Evolutionary conservation across 768 basidiomycete species (phyloP), one percentile per base, ranked within the genome.

Genomic region (Boletus reticulatus): DNA sequence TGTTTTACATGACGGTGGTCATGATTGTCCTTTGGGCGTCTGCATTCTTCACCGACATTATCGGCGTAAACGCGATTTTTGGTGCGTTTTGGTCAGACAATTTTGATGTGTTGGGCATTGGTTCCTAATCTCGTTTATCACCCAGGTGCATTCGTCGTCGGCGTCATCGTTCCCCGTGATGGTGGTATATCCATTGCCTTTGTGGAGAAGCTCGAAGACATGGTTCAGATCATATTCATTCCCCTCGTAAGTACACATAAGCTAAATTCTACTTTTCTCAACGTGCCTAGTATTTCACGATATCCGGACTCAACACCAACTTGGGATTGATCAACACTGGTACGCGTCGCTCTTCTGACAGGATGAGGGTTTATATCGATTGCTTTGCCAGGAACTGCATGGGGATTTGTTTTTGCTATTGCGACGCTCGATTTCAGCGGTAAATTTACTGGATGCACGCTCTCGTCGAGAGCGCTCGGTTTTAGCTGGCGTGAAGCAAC

Each of bases 11-110:
- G 92, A 92, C 92, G 0, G 72, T 84, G 6, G 87, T 86, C 29
- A 87, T 96, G 56, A 70, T 97, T 16, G 67, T 92, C 17, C 75
- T 94, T 17, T 95, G 98, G 73, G 85, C 81, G 0, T 91, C 87
- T 2, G 89, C 95, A 0, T 98, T 96, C 74, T 88, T 98, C 67
- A 97, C 94, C 0, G 94, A 96, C 64, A 78, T 94, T 57, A 92
- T 98, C 62, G 96, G 94, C n/a, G 91, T 93, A 9, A 89, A 93
- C 66, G 88, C 93, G 19, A 93, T 96, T 57, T 96, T 96, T 65
- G 94, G 94, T 82, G 50, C 27, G 74, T 62, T 5, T 55, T 49
- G 8, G 4, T 50, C 14, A 9, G 14, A 0, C 14, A 6, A 16
- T 9, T 34, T 27, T 42, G 34, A 20, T 24, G 9, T 17, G 0